Conservation (phyloP, 2,329 filamentous ascomycete species). For the Neonectria punicea region DNA sequence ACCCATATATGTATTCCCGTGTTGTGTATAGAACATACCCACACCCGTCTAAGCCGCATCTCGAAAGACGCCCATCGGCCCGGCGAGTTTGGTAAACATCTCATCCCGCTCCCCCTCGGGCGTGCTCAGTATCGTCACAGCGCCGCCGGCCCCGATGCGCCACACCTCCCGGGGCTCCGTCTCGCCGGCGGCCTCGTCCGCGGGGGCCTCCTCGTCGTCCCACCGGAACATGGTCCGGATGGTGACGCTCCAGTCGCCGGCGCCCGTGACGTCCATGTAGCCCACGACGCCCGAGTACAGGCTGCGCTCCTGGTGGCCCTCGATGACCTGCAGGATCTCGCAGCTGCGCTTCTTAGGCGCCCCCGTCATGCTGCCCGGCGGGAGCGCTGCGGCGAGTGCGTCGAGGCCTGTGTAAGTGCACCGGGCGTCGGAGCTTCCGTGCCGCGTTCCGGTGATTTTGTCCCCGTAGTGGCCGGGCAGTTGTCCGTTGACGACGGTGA, state of each 20-base stretch:
- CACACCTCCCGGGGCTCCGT: slow-evolving; percentile 67
- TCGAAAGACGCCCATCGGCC: slow-evolving; percentile 63
- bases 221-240: slow-evolving; percentile 85
- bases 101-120: slow-evolving; percentile 86
- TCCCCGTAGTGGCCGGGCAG: slow-evolving; percentile 51
- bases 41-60: slow-evolving; percentile 44
- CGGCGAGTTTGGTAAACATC: slow-evolving; percentile 81
- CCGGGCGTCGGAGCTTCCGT: slow-evolving; percentile 16
- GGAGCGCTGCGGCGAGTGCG: slow-evolving; percentile 80
- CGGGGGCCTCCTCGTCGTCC: slow-evolving; percentile 64
- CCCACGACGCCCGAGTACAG: slow-evolving; percentile 91
- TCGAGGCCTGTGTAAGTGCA: slow-evolving; percentile 71
- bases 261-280: slow-evolving; percentile 87
- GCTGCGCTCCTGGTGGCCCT: slow-evolving; percentile 70
- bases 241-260: slow-evolving; percentile 90
- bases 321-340: slow-evolving; percentile 79
- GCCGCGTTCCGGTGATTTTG: slow-evolving; percentile 23
- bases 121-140: slow-evolving; percentile 86
- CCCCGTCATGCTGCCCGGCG: slow-evolving; percentile 95
- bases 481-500: slow-evolving; percentile 83
- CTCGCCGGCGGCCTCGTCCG: slow-evolving; percentile 40
- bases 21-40: neutral
- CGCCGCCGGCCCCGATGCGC: slow-evolving; percentile 90
- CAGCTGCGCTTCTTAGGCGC: slow-evolving; percentile 95
- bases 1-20: slow-evolving; percentile 1